Evolutionary conservation across 805 yeast species (phyloP).

Genomic region (Isabelozyma rhagii): DNA sequence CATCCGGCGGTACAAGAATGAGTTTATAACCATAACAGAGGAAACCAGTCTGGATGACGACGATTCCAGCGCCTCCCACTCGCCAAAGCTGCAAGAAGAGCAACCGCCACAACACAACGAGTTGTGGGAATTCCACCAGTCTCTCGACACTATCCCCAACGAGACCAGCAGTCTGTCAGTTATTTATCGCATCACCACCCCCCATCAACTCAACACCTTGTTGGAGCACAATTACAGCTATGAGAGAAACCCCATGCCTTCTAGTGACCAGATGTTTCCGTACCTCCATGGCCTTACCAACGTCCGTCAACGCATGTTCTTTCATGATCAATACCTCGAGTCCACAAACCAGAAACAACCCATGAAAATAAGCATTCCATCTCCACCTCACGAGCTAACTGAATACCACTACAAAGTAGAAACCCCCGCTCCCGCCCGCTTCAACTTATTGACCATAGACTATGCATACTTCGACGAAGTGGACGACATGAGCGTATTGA

Average conservation of each 20-base stretch:
- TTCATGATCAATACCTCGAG: slow-evolving; percentile 11
- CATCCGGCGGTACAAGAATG: neutral
- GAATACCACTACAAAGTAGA: slow-evolving; percentile 2
- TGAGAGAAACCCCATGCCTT: slow-evolving; percentile 10
- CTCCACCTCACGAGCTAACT: slow-evolving; percentile 1
- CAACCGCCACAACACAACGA: neutral
- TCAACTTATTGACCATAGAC: slow-evolving; percentile 13
- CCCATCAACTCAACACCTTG: slow-evolving; percentile 11
- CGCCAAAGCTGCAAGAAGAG: no score
- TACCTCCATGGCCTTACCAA: slow-evolving; percentile 31
- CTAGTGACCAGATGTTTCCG: slow-evolving; percentile 22
- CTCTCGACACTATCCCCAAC: neutral
- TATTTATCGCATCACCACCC: slow-evolving; percentile 4
- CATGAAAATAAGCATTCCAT: neutral
- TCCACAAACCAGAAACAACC: neutral
- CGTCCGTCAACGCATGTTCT: slow-evolving; percentile 25
- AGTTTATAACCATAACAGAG: neutral
- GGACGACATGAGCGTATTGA: slow-evolving; percentile 1
- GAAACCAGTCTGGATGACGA: neutral
- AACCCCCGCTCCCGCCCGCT: slow-evolving; percentile 2
- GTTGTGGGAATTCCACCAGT: neutral
- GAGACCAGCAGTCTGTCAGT: neutral
- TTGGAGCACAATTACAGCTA: slow-evolving; percentile 13
- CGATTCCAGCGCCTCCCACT: no score
- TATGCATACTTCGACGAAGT: slow-evolving; percentile 1